Evolutionary conservation across 345 rosid genomes (phyloP).

Genomic region (Eucalyptus regnans): DNA sequence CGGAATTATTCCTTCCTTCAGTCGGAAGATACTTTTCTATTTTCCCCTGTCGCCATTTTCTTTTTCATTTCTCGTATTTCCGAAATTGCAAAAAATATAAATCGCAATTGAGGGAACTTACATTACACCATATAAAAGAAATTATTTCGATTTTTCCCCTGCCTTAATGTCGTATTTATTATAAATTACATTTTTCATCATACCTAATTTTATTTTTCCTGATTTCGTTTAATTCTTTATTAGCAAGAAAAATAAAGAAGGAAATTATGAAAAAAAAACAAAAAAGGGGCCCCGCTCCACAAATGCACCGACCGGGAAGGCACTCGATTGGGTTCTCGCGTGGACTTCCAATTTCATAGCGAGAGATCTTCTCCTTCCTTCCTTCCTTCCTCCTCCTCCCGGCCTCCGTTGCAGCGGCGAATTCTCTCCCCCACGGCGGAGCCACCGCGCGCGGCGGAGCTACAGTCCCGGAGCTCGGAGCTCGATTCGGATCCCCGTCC

Average conservation of each 20-base stretch:
- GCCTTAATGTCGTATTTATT: not conserved
- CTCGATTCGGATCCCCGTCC: not conserved
- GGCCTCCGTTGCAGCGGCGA: not conserved
- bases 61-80: not conserved
- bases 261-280: not conserved
- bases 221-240: not conserved
- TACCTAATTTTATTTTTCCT: not conserved
- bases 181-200: not conserved
- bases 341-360: not conserved
- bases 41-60: not conserved
- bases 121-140: fast-evolving
- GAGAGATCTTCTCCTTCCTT: not conserved
- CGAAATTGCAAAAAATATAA: not conserved
- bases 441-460: not conserved
- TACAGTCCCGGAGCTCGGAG: not conserved
- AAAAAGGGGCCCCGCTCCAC: not conserved
- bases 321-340: not conserved
- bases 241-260: not conserved
- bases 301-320: not conserved
- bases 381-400: not conserved
- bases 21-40: not conserved
- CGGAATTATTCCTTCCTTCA: not conserved
- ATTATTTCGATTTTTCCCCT: not conserved
- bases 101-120: not conserved
- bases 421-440: not conserved